Evolutionary conservation across 768 basidiomycete genomes (phyloP).

Genomic region (Strobilomyces confusus): DNA sequence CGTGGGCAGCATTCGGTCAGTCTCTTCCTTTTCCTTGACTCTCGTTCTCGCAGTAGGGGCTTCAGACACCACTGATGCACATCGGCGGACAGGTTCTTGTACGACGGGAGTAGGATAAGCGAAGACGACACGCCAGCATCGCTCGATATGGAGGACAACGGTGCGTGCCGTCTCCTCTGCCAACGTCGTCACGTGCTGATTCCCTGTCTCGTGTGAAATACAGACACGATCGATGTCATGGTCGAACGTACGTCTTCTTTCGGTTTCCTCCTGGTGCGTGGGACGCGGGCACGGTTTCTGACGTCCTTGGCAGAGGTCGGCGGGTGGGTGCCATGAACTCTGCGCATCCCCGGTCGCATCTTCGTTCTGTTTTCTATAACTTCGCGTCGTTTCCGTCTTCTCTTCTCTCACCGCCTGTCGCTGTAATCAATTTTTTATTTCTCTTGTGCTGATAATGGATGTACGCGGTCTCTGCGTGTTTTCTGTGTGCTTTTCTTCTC

Average conservation of each 20-base stretch:
- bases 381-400: not conserved
- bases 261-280: not conserved
- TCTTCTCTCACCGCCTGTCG: not conserved
- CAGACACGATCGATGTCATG: slow-evolving; percentile 95
- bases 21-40: slow-evolving; percentile 21
- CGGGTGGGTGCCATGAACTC: slow-evolving; percentile 14
- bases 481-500: not conserved
- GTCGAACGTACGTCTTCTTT: slow-evolving; percentile 73
- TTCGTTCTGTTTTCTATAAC: not conserved
- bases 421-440: slow-evolving; percentile 4
- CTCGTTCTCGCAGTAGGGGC: not conserved
- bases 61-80: not conserved
- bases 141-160: slow-evolving; percentile 87
- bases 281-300: not conserved
- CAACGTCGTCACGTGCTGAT: not conserved
- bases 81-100: slow-evolving; percentile 64
- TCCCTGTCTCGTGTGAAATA: not conserved
- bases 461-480: not conserved
- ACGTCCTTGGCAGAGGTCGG: slow-evolving; percentile 13
- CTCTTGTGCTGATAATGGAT: not conserved
- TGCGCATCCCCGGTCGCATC: too few relatives aligned
- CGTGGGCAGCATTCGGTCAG: slow-evolving; percentile 82
- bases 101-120: slow-evolving; percentile 81
- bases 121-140: slow-evolving; percentile 85
- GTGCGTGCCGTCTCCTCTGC: slow-evolving; percentile 40